Evolutionary conservation across 306 rosid genomes (phyloP), one percentile per base, ranked within the genome.

Genomic region (Vigna nakashimae): DNA sequence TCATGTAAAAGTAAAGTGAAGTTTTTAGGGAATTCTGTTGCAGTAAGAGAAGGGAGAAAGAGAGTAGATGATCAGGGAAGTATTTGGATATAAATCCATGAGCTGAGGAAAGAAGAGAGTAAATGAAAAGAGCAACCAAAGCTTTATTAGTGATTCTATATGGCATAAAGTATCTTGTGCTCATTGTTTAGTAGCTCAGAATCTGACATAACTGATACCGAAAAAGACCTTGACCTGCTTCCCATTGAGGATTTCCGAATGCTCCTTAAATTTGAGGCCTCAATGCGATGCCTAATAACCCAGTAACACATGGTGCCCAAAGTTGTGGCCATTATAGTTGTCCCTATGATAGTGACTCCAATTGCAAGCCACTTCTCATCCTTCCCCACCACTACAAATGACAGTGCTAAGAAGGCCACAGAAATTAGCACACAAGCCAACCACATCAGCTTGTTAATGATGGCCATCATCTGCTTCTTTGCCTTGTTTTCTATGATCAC

Each of bases 371-470:
- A 91, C 82, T 28, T 92, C 69, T 90, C 87, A 7, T 69, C 74
- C 66, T 86, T 84, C 0, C 99, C 99, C 18, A 96, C 99, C 20
- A 96, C 99, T 4, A 96, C 86, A 71, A 96, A 96, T 6, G 98
- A 82, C 78, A 96, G 75, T 3, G 99, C 98, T 86, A 96, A 82
- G 51, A 91, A 96, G 3, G 99, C 96, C 65, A 92, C 96, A 0
- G 99, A 90, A 17, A 96, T 15, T 28, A 92, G 90, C 20, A 89
- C 96, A 68, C 99, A 96, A 55, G 98, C 98, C 58, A 96, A 49
- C 99, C 99, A 96, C 99, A 96, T 92, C 0, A 96, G 87, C 91
- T 96, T 96, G 92, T 96, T 96, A 12, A 96, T 96, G 20, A 96
- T 74, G 2, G 99, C 96, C 97, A 93, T 93, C 99, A 96, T 90